Evolutionary conservation across 768 basidiomycete species (phyloP).

Genomic region (Lactarius trivialis): DNA sequence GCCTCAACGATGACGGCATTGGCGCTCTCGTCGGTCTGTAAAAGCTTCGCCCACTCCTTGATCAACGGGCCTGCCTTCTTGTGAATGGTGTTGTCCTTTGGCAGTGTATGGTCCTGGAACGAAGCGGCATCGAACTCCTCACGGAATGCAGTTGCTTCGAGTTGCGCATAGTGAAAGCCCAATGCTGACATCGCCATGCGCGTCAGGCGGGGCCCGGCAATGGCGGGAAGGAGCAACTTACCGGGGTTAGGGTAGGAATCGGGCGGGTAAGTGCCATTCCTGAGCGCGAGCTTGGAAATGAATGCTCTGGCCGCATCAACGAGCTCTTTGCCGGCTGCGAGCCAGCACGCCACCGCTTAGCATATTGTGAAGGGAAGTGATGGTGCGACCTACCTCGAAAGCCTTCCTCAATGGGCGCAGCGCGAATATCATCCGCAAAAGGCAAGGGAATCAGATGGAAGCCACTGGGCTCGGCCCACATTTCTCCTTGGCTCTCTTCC

Average conservation of each 20-base stretch:
- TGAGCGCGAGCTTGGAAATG: slow-evolving; percentile 74
- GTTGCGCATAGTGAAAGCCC: slow-evolving; percentile 81
- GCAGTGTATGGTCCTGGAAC: slow-evolving; percentile 78
- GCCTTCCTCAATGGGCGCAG: slow-evolving; percentile 61
- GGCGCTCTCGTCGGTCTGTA: slow-evolving; percentile 60
- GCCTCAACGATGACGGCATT: slow-evolving; percentile 40
- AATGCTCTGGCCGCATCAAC: slow-evolving; percentile 61
- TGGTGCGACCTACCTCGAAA: slow-evolving; percentile 44
- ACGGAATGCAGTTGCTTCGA: slow-evolving; percentile 88
- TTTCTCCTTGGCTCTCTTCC: slow-evolving; percentile 62
- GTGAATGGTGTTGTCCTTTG: slow-evolving; percentile 72
- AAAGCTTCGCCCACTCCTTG: slow-evolving; percentile 59
- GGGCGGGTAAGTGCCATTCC: slow-evolving; percentile 77
- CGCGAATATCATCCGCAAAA: slow-evolving; percentile 89
- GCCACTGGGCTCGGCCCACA: slow-evolving; percentile 80
- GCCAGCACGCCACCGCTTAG: slow-evolving; percentile 7
- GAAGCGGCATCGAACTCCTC: slow-evolving; percentile 75
- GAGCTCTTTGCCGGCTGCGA: slow-evolving; percentile 59
- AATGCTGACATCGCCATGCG: slow-evolving; percentile 45
- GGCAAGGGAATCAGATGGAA: slow-evolving; percentile 92
- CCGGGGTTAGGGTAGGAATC: slow-evolving; percentile 90
- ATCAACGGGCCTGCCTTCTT: slow-evolving; percentile 59
- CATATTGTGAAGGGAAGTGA: not conserved
- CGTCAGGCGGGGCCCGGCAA: slow-evolving; percentile 3
- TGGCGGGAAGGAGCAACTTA: slow-evolving; percentile 30